Conservation (phyloP, 2,329 filamentous ascomycete species). For the Shiraia bambusicola region DNA sequence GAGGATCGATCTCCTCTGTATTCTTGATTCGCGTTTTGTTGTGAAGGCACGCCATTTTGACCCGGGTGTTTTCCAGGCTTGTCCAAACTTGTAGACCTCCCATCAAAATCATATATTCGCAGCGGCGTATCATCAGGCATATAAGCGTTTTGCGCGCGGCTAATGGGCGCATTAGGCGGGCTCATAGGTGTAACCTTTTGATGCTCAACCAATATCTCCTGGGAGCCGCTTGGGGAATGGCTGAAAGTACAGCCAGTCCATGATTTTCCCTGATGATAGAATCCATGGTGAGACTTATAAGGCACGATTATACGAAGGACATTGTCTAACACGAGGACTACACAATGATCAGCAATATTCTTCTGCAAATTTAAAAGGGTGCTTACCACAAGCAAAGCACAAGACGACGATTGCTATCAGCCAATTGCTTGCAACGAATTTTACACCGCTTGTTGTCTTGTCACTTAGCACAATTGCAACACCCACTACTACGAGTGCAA, state of each 20-base stretch:
- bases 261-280: conserved; percentile 8
- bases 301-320: conserved; percentile 12
- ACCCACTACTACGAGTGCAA: conserved; percentile 22
- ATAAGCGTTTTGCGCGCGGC: no score
- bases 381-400: conserved; percentile 17
- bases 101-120: no score
- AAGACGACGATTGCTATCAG: conserved; percentile 26
- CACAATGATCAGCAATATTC: background rate
- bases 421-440: conserved; percentile 23
- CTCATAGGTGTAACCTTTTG: background rate
- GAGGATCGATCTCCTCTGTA: no score
- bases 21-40: no score
- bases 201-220: no score
- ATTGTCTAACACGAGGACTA: conserved; percentile 21
- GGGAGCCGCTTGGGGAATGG: background rate
- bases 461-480: conserved; percentile 19
- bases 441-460: conserved; percentile 23
- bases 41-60: no score
- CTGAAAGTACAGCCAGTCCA: conserved; percentile 9
- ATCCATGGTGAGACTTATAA: conserved; percentile 9
- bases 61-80: no score
- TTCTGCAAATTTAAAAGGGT: background rate
- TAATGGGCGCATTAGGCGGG: no score
- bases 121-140: no score
- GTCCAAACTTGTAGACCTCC: no score